A percentile compares a stretch with the other conserved stretches of the same genome.
Conservation (phyloP, 495 filamentous ascomycete species). For the Ramalina peruviana region DNA sequence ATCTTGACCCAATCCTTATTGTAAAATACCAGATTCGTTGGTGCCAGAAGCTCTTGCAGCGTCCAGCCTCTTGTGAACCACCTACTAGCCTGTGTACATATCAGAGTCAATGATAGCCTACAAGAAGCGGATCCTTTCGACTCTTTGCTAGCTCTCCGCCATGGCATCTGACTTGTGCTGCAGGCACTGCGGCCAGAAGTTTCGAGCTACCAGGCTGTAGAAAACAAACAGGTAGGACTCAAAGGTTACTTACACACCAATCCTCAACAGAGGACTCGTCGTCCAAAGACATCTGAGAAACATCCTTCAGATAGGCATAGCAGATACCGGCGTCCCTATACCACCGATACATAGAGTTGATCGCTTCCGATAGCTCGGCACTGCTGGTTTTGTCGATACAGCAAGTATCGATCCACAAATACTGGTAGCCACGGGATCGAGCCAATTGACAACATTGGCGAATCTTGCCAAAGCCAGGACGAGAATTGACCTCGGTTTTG, state of each 20-base stretch:
- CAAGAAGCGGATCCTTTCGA: background rate
- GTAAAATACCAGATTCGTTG: background rate
- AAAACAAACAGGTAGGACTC: background rate
- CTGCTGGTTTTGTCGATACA: conserved; percentile 27
- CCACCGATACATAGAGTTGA: conserved; percentile 24
- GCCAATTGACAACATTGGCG: conserved; percentile 13
- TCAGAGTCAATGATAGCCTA: background rate
- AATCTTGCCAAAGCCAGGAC: conserved; percentile 20
- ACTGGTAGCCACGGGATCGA: background rate
- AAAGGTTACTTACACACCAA: background rate
- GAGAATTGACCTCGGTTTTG: background rate
- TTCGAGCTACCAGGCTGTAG: background rate
- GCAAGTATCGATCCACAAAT: conserved; percentile 27
- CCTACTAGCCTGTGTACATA: too few relatives aligned
- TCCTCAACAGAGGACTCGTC: background rate
- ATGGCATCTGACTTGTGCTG: too few relatives aligned
- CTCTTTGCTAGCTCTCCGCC: background rate
- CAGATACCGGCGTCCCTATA: conserved; percentile 15
- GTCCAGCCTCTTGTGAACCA: background rate
- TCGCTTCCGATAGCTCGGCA: conserved; percentile 23
- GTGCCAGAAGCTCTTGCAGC: background rate
- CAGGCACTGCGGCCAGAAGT: background rate
- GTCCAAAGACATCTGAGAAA: background rate
- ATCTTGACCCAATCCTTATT: background rate
- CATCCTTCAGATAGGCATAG: conserved; percentile 20